Evolutionary conservation across 768 basidiomycete species (phyloP), one percentile per base, ranked within the genome.

Genomic region (Gymnopilus junonius): DNA sequence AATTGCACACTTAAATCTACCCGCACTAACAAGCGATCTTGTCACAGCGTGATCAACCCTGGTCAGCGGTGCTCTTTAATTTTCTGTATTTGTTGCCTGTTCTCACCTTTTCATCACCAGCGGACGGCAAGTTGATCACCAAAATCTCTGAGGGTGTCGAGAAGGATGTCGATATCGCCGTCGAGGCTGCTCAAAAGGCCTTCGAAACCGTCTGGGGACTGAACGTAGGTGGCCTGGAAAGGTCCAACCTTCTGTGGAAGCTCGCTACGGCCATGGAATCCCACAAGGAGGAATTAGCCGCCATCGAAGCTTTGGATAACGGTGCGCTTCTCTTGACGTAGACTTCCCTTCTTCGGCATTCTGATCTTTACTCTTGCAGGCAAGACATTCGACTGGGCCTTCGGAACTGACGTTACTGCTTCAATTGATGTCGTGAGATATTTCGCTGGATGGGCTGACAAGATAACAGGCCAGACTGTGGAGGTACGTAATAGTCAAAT

Each of bases 391-490:
- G 34, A 56, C 10, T 79, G 75, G 72, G 80, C 87, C 12, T 84
- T 79, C 61, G 74, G 69, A 17, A 74, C 69, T 0, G 92, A 92
- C 65, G 71, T 91, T 2, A 68, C 70, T 0, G 74, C 75, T 57
- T 74, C 83, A 0, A 80, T 88, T 61, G 77, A 73, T 21, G 79
- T 79, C 31, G 74, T 94, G 66, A 81, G 86, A 34, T 97, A 96
- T 78, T 98, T 91, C 69, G 92, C 88, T 42, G 95, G 95, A 17
- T 93, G 92, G 88, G 92, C 94, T 21, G 95, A 95, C 79, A 97
- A 96, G 78, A 76, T 91, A 57, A 79, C 83, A 4, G 93, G 92
- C 5, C 85, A 92, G 73, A 87, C 86, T 8, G 87, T 94, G 72
- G 92, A 94, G 73, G 79, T 79, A 37, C 10, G 71, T 50, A 29